These are phyloP conservation scores for Phytophthora pluvialis DNA, from an alignment of 352 stramenopile genomes.

Conservation along the genomic window DNA sequence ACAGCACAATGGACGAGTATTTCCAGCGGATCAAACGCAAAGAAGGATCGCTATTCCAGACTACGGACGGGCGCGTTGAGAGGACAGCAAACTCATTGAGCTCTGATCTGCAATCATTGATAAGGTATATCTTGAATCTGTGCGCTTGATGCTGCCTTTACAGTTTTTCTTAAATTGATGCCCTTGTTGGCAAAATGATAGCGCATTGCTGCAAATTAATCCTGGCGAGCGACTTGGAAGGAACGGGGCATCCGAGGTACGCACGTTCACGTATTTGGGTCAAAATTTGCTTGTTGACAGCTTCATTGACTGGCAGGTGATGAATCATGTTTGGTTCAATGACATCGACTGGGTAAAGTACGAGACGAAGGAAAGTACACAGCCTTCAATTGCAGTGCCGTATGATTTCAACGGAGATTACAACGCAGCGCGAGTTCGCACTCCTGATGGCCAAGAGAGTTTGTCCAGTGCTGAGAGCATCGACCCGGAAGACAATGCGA, in stretches of 20 bases:
- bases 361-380: constrained; percentile 13
- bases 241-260: constrained; percentile 44
- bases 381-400: constrained; percentile 10
- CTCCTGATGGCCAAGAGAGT: constrained; percentile 10
- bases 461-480: constrained; percentile 79
- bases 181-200: constrained; percentile 3
- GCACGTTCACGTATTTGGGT: not conserved
- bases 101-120: constrained; percentile 32
- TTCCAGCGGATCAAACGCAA: constrained; percentile 38
- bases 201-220: constrained; percentile 38
- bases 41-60: constrained; percentile 11
- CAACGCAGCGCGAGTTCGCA: constrained; percentile 13
- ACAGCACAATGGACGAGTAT: constrained; percentile 36
- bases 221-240: constrained; percentile 50
- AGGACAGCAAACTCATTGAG: constrained; percentile 3
- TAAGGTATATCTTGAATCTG: constrained; percentile 31
- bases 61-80: not conserved
- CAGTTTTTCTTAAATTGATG: not conserved
- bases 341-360: constrained; percentile 58
- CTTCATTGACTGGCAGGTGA: constrained; percentile 43
- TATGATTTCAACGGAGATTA: constrained; percentile 52
- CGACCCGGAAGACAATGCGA: constrained; percentile 66
- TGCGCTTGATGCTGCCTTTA: not conserved
- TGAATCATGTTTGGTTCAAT: constrained; percentile 68
- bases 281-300: not conserved